Evolutionary conservation across 345 rosid genomes (phyloP).

Genomic region (Acer saccharum): DNA sequence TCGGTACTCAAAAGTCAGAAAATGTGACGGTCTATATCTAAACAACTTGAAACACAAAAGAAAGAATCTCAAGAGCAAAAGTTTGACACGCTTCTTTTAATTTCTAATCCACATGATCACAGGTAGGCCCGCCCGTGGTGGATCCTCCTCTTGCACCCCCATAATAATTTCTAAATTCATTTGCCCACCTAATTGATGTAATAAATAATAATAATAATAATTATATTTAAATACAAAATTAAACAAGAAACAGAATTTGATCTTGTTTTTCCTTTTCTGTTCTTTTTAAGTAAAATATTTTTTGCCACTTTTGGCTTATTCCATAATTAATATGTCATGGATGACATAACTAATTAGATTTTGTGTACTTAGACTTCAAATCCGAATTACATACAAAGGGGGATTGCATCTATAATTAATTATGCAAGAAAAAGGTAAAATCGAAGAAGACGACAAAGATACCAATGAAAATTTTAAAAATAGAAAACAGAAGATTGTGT

Average conservation of each 20-base stretch:
- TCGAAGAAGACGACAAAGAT: neutral
- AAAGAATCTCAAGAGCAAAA: neutral
- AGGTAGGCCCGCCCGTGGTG: neutral
- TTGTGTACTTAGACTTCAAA: neutral
- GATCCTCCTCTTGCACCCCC: neutral
- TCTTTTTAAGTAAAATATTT: no score
- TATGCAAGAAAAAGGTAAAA: neutral
- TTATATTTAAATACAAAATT: no score
- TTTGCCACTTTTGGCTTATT: neutral
- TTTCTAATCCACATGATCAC: neutral
- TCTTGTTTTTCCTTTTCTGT: neutral
- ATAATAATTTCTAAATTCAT: neutral
- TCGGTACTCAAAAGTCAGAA: neutral
- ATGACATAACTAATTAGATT: neutral
- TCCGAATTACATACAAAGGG: neutral
- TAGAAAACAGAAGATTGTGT: neutral
- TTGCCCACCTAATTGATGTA: no score
- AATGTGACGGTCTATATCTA: neutral
- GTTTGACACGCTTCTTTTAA: constrained; percentile 15
- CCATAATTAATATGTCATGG: neutral
- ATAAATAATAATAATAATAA: no score
- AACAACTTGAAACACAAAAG: neutral
- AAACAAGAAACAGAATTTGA: no score
- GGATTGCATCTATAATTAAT: neutral
- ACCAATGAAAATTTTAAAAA: no score